These are phyloP conservation scores for Aspergillus sclerotiicarbonarius DNA, from an alignment of 495 filamentous ascomycete genomes.

Conservation along the genomic window DNA sequence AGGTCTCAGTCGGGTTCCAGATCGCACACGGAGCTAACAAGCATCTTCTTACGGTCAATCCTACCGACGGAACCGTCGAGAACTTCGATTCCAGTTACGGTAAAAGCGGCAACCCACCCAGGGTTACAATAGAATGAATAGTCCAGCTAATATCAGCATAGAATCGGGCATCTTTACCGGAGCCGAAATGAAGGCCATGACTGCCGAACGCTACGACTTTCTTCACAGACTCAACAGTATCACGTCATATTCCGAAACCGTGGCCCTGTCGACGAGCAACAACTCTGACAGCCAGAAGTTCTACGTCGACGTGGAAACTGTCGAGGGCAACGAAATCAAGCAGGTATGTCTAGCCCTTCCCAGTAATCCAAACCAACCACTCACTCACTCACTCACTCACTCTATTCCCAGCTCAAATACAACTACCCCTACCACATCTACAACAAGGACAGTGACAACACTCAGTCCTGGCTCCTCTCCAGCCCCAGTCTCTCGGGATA, in stretches of 20 bases:
- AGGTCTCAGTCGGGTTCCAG: not conserved
- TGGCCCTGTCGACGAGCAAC: not conserved
- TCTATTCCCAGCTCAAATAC: not conserved
- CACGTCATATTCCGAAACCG: not conserved
- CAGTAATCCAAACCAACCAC: not conserved
- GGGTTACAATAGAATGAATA: too few species aligned
- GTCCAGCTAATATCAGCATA: too few species aligned
- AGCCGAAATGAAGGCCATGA: not conserved
- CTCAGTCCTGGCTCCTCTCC: not conserved
- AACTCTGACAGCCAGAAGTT: not conserved
- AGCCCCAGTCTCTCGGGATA: not conserved
- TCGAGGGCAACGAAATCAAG: not conserved
- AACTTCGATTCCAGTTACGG: too few species aligned
- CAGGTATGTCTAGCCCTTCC: not conserved
- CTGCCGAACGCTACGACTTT: not conserved
- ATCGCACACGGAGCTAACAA: too few species aligned
- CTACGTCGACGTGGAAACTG: not conserved
- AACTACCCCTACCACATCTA: not conserved
- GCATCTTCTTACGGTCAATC: too few species aligned
- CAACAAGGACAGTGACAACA: not conserved
- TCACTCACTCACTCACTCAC: not conserved
- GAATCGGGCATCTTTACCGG: not conserved
- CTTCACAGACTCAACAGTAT: not conserved
- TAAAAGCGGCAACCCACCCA: too few species aligned
- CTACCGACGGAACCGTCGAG: too few species aligned